Evolutionary conservation across 2,329 filamentous ascomycete species (phyloP).

Genomic region (Coniochaeta sp.): DNA sequence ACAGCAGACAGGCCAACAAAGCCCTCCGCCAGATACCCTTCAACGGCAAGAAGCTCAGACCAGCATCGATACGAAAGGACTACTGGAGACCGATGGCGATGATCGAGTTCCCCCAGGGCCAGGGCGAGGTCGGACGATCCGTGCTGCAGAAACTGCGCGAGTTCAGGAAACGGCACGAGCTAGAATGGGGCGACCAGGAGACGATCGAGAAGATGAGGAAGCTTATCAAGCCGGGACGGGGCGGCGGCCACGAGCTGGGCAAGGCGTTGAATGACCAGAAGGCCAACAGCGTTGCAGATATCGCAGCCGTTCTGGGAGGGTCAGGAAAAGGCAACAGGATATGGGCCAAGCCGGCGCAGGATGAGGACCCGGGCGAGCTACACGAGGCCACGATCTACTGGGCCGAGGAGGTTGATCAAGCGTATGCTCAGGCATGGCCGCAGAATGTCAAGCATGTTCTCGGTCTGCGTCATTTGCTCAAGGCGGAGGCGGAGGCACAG

Average conservation of each 20-base stretch:
- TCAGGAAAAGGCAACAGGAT: conserved; percentile 45
- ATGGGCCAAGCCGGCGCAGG: conserved; percentile 17
- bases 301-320: conserved; percentile 51
- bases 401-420: conserved; percentile 39
- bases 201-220: conserved; percentile 32
- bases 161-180: conserved; percentile 55
- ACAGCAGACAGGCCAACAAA: conserved; percentile 16
- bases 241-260: conserved; percentile 35
- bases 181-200: conserved; percentile 43
- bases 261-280: conserved; percentile 51
- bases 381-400: conserved; percentile 41
- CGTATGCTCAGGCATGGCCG: conserved; percentile 42
- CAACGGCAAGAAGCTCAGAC: conserved; percentile 61
- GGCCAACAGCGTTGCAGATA: conserved; percentile 55
- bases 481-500: background rate
- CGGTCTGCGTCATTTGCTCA: conserved; percentile 19
- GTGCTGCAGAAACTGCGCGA: conserved; percentile 60
- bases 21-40: conserved; percentile 40
- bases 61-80: conserved; percentile 57
- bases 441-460: conserved; percentile 45
- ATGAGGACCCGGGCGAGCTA: conserved; percentile 9
- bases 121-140: conserved; percentile 47
- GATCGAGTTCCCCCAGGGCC: conserved; percentile 48
- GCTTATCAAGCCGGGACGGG: conserved; percentile 18
- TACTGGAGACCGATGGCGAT: conserved; percentile 57